phyloP scores from a whole-genome alignment of 192 early-diverging fungal genomes.

The Thamnidium elegans region DNA sequence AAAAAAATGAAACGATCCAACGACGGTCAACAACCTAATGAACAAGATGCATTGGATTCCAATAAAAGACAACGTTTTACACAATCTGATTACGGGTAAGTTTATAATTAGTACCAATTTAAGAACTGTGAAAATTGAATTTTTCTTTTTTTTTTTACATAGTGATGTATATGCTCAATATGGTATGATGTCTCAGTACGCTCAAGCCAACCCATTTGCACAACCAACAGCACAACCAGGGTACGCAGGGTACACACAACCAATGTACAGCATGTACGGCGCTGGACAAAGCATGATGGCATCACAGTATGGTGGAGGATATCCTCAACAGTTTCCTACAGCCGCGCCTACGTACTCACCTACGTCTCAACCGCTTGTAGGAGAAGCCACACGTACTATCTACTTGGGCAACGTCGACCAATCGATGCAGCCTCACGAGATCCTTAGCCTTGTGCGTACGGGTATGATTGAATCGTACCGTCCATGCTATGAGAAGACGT shows the following conservation, averaged over 20 bases:
- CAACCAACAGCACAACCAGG: not conserved
- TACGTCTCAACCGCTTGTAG: not conserved
- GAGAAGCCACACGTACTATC: conserved; percentile 63
- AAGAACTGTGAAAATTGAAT: too few species aligned
- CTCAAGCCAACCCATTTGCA: conserved; percentile 2
- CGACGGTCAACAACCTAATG: too few species aligned
- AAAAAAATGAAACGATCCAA: too few species aligned
- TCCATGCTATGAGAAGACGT: conserved; percentile 70
- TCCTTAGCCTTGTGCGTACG: conserved; percentile 65
- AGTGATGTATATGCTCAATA: conserved; percentile 28
- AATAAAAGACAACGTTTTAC: too few species aligned
- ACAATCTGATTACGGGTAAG: too few species aligned
- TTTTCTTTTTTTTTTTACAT: too few species aligned
- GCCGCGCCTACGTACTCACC: not conserved
- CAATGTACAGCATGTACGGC: not conserved
- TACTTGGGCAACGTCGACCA: conserved; percentile 77
- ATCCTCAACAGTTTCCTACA: conserved; percentile 1
- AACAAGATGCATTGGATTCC: too few species aligned
- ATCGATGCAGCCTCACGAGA: conserved; percentile 52
- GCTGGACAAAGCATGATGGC: conserved; percentile 11
- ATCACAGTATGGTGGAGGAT: not conserved
- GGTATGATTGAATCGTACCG: conserved; percentile 70
- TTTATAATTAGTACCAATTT: too few species aligned
- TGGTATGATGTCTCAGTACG: conserved; percentile 18
- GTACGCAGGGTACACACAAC: not conserved